Conservation (phyloP, 2,329 filamentous ascomycete species). For the Colletotrichum ledebouriae region DNA sequence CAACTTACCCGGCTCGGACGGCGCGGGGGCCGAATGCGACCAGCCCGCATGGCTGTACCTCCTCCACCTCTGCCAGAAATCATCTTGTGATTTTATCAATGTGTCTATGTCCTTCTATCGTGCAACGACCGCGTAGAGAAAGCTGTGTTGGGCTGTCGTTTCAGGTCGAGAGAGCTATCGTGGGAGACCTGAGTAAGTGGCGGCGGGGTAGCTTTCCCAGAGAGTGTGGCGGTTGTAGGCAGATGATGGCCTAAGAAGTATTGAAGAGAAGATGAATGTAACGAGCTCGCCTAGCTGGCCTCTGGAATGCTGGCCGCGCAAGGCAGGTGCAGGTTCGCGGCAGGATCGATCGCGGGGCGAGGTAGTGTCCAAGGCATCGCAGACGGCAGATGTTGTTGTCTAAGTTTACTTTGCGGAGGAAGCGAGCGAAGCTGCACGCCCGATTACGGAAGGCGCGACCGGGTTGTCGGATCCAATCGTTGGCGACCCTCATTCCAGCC, state of each 20-base stretch:
- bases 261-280: neutral
- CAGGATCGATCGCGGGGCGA: constrained; percentile 1
- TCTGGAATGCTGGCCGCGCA: neutral
- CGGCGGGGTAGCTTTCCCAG: constrained; percentile 40
- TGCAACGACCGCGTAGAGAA: neutral
- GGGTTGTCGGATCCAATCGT: constrained; percentile 20
- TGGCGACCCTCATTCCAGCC: constrained; percentile 1
- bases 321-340: constrained; percentile 3
- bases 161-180: constrained; percentile 38
- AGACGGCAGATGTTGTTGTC: constrained; percentile 26
- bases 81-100: constrained; percentile 51
- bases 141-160: constrained; percentile 14
- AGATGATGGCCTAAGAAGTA: neutral
- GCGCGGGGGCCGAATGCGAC: constrained; percentile 59
- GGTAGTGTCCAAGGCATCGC: constrained; percentile 31
- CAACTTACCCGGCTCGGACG: constrained; percentile 57
- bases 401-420: constrained; percentile 16
- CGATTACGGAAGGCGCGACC: constrained; percentile 28
- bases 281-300: constrained; percentile 4
- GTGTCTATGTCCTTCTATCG: neutral
- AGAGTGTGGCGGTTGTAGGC: constrained; percentile 21
- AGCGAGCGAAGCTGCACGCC: constrained; percentile 31
- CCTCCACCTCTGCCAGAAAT: constrained; percentile 63
- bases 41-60: constrained; percentile 51
- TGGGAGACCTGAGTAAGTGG: constrained; percentile 31